Base-by-base conservation (phyloP, 2,329 filamentous ascomycete species). In the Aspergillus ruber region DNA sequence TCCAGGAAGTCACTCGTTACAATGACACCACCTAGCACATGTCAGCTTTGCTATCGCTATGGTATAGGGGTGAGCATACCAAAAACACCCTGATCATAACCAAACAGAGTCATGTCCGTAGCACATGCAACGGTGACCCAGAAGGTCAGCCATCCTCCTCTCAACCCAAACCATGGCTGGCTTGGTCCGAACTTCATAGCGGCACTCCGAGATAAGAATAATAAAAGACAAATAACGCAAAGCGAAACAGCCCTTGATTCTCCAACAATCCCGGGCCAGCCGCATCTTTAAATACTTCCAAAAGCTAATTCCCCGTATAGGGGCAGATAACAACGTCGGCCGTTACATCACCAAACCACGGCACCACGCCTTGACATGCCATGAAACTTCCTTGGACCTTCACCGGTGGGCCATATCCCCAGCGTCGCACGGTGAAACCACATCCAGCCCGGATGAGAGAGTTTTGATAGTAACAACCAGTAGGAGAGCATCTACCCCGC, bases 1-100 rank as follows among this genome's bases (percentile, higher is more conserved):
- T 57, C 51, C 10, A 62, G 50, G 42, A 53, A 55, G 48, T 60
- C 55, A 7, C 50, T 52, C n/a, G 54, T 55, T 18, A 59, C 54
- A 21, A 59, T 50, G 40, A 62, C 54, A 33, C 59, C 59, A 4
- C 50, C 56, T 48, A 50, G 49, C 38, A 4, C 46, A 5, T 42
- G 29, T 46, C 43, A 27, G 50, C 25, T 38, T 53, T 36, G 29
- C n/a, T 21, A 32, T 29, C n/a, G 15, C 12, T n/a, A 29, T 3
- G 12, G 3, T n/a, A 20, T 33, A 44, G 23, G 29, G 13, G 15
- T 43, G 42, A 27, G 10, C 12, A 35, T 35, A 43, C 42, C 25
- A 21, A 43, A 44, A 13, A 44, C 43, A 38, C 43, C 55, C 38
- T 58, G 56, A 17, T 58, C 54, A 45, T 56, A 56, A 29, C 56